Evolutionary conservation across 1,284 basidiomycete species (phyloP), one percentile per base, ranked within the genome.

Genomic region (Tilletia horrida): DNA sequence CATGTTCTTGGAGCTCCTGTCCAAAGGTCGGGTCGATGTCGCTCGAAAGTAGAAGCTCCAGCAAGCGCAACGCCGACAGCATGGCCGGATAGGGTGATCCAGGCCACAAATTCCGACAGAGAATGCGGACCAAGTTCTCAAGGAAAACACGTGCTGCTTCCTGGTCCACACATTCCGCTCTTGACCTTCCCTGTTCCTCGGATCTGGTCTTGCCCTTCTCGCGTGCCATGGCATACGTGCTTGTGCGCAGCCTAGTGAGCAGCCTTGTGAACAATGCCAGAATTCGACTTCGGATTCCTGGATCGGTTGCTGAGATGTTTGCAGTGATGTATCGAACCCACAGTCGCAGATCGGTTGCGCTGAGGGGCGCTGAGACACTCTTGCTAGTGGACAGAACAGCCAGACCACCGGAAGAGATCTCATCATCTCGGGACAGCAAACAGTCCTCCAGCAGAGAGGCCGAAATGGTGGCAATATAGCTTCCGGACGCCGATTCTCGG

Each of bases 51-150:
- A 59, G 29, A 9, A 59, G 55, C 18, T 59, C 55, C 4, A 59
- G 55, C 14, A 31, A 59, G 29, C 31, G 27, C 16, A 59, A 27
- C 13, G 27, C 31, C 8, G 75, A 73, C 55, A 76, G 71, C 65
- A 69, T 70, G 48, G 55, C 62, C 31, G 76, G 69, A 62, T 79
- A 80, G 18, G 78, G 76, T n/a, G 76, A 73, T 35, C 76, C 76
- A 3, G 78, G 76, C 65, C 78, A 76, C 23, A 76, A 70, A 3
- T 74, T 72, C 13, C 66, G 64, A 29, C 69, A 66, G 9, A 40
- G 4, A 4, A 40, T 11, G 35, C 35, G 35, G 35, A 40, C 6
- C 35, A 40, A 40, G 11, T 40, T 67, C 27, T 66, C 62, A 29
- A 75, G 61, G 42, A 40, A 40, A 11, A 40, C 11, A 11, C 11